Percentiles rank a stretch among this genome's conserved stretches.
Conservation (phyloP, 1,139 yeast genomes). For the Taphrina sp. region DNA sequence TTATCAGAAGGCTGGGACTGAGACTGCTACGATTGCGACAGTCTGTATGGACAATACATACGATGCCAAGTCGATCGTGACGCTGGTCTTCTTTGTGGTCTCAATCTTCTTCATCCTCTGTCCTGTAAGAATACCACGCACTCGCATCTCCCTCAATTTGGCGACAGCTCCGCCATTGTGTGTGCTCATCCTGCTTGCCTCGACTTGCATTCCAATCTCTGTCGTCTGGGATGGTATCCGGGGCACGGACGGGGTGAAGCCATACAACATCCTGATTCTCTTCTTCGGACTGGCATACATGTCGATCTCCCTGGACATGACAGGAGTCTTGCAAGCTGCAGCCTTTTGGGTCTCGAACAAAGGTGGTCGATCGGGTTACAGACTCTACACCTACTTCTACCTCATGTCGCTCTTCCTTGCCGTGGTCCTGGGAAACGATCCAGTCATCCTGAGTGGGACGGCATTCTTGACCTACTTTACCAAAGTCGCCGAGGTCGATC, state of each 20-base stretch:
- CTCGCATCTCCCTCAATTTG: constrained; percentile 22
- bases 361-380: constrained; percentile 27
- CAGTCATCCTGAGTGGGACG: constrained; percentile 32
- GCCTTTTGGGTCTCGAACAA: constrained; percentile 33
- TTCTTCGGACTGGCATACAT: constrained; percentile 34
- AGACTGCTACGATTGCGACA: too few species aligned
- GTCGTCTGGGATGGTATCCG: constrained; percentile 31
- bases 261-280: constrained; percentile 30
- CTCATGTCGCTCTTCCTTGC: constrained; percentile 26
- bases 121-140: constrained; percentile 26
- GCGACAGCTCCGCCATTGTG: constrained; percentile 33
- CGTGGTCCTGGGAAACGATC: constrained; percentile 31
- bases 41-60: constrained; percentile 18
- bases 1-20: too few species aligned
- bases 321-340: constrained; percentile 33
- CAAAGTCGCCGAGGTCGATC: constrained; percentile 31
- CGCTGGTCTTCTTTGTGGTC: constrained; percentile 26
- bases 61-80: constrained; percentile 29
- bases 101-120: constrained; percentile 29
- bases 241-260: constrained; percentile 32
- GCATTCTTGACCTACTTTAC: constrained; percentile 32
- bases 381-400: constrained; percentile 28
- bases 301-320: constrained; percentile 33
- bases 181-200: constrained; percentile 26
- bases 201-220: constrained; percentile 25